Conservation (phyloP, 2,329 filamentous ascomycete species). For the Hypoxylon sp. region DNA sequence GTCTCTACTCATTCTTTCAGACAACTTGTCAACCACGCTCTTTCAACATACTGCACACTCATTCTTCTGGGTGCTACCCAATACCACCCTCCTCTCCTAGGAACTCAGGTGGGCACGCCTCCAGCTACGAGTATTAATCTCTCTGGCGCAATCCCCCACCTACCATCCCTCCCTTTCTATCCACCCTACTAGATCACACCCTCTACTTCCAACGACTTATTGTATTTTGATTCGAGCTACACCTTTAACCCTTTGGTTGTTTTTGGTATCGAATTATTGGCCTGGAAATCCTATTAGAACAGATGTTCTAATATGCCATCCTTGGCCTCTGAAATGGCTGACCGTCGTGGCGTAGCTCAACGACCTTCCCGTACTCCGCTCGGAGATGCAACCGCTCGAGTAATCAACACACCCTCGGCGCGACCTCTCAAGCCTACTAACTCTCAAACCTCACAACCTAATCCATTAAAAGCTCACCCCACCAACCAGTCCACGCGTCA, state of each 20-base stretch:
- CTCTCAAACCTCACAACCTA: conserved; percentile 33
- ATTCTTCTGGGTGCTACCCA: neutral
- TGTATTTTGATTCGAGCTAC: conserved; percentile 2
- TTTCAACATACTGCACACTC: neutral
- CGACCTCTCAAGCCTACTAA: conserved; percentile 41
- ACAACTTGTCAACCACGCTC: too few species aligned
- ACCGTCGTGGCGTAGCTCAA: conserved; percentile 34
- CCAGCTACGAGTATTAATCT: neutral
- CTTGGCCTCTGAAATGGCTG: conserved; percentile 47
- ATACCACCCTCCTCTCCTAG: neutral
- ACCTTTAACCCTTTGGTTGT: neutral
- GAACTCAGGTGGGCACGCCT: neutral
- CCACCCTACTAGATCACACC: conserved; percentile 1
- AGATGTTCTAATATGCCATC: conserved; percentile 38
- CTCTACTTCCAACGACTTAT: conserved; percentile 3
- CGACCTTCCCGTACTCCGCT: conserved; percentile 50
- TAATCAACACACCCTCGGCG: conserved; percentile 47
- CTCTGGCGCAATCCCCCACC: conserved; percentile 6
- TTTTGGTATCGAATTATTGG: conserved; percentile 14
- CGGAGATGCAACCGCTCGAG: conserved; percentile 51
- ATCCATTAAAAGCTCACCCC: conserved; percentile 48
- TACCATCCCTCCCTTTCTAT: conserved; percentile 7
- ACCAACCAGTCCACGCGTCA: conserved; percentile 20
- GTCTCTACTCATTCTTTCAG: neutral
- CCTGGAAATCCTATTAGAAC: conserved; percentile 12